phyloP scores from a whole-genome alignment of 805 yeast genomes.

The Candida wancherniae region DNA sequence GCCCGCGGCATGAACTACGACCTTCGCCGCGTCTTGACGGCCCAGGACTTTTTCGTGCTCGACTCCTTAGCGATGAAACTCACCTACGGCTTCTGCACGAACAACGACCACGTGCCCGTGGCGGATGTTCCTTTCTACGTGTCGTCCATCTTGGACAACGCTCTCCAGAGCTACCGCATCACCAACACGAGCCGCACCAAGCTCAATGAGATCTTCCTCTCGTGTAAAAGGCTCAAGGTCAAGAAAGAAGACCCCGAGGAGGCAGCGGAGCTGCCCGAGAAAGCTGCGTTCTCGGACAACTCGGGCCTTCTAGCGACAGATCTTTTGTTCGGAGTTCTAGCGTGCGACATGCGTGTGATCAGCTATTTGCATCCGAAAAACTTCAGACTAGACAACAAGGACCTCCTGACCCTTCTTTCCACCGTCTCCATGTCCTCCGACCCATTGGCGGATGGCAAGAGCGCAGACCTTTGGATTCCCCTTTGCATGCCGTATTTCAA shows the following conservation, averaged over 20 bases:
- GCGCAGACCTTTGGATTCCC: slow-evolving; percentile 89
- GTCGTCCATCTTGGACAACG: slow-evolving; percentile 25
- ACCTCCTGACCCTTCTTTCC: slow-evolving; percentile 67
- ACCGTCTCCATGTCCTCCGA: slow-evolving; percentile 49
- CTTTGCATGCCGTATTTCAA: slow-evolving; percentile 89
- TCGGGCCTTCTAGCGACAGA: slow-evolving; percentile 32
- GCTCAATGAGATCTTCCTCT: slow-evolving; percentile 50
- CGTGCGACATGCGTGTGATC: slow-evolving; percentile 57
- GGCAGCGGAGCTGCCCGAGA: slow-evolving; percentile 1
- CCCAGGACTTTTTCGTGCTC: slow-evolving; percentile 68
- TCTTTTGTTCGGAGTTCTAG: slow-evolving; percentile 70
- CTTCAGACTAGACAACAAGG: slow-evolving; percentile 78
- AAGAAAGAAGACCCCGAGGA: slow-evolving; percentile 3
- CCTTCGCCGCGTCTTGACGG: slow-evolving; percentile 66
- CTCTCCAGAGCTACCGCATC: slow-evolving; percentile 39
- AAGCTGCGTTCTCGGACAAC: slow-evolving; percentile 5
- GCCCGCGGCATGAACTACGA: slow-evolving; percentile 75
- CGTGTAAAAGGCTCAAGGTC: slow-evolving; percentile 20
- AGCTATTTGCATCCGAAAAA: slow-evolving; percentile 69
- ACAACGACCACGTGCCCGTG: slow-evolving; percentile 3
- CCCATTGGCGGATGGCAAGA: slow-evolving; percentile 30
- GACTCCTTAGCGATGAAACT: slow-evolving; percentile 47
- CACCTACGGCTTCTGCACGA: slow-evolving; percentile 28
- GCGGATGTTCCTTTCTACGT: slow-evolving; percentile 24
- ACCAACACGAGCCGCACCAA: slow-evolving; percentile 52